Conservation (phyloP, 2,329 filamentous ascomycete species). For the Thelonectria blattea region DNA sequence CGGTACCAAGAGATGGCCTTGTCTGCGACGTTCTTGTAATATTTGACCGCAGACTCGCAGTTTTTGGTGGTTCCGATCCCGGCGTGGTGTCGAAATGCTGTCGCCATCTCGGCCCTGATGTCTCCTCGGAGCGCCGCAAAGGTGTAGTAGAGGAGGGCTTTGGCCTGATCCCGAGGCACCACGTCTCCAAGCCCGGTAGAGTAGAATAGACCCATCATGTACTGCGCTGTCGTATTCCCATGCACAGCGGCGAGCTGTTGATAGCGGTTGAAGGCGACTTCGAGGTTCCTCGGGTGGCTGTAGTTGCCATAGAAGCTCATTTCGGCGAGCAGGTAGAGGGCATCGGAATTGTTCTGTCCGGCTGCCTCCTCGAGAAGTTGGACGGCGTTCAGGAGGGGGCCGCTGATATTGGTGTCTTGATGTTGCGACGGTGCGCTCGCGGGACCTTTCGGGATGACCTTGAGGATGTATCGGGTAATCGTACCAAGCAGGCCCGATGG, state of each 20-base stretch:
- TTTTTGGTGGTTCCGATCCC: slow-evolving; percentile 86
- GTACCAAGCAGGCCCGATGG: slow-evolving; percentile 52
- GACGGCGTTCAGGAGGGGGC: slow-evolving; percentile 57
- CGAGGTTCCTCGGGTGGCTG: slow-evolving; percentile 82
- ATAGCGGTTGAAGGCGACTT: slow-evolving; percentile 81
- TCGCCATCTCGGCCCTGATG: slow-evolving; percentile 88
- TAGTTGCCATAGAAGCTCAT: slow-evolving; percentile 98
- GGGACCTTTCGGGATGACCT: slow-evolving; percentile 57
- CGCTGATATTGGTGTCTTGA: slow-evolving; percentile 44
- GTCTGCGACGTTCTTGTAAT: slow-evolving; percentile 93
- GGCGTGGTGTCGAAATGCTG: slow-evolving; percentile 83
- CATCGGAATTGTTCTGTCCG: slow-evolving; percentile 73
- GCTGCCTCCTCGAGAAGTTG: slow-evolving; percentile 60
- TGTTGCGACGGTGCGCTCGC: slow-evolving; percentile 53
- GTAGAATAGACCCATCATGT: slow-evolving; percentile 96
- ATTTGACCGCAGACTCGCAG: slow-evolving; percentile 83
- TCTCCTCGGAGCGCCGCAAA: slow-evolving; percentile 88
- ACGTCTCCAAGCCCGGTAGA: slow-evolving; percentile 86
- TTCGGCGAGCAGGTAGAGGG: slow-evolving; percentile 86
- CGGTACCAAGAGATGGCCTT: slow-evolving; percentile 89
- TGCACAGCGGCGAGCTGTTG: slow-evolving; percentile 74
- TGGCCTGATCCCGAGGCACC: slow-evolving; percentile 85
- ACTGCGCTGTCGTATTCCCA: slow-evolving; percentile 90
- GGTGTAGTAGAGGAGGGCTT: slow-evolving; percentile 90
- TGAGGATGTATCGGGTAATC: slow-evolving; percentile 52